A percentile compares a stretch with the other conserved stretches of the same genome.
These are phyloP conservation scores for Scenedesmus sp. DNA, from an alignment of 163 green algal genomes.

Conservation along the genomic window DNA sequence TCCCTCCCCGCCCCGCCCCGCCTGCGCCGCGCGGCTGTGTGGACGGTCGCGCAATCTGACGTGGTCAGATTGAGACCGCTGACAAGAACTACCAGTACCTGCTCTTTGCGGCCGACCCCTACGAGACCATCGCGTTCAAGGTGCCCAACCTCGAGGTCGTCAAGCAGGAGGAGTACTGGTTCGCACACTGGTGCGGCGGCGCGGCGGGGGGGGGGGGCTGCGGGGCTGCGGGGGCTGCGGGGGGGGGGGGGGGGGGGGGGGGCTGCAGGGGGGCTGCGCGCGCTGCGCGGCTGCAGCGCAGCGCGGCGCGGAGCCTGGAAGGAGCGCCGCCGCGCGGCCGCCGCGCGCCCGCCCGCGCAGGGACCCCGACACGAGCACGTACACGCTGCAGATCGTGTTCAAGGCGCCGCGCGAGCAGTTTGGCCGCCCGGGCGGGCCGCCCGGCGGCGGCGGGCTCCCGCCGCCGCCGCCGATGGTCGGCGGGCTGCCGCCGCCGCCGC, in stretches of 20 bases:
- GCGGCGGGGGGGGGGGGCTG: too few relatives aligned
- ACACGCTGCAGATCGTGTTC: slow-evolving; percentile 91
- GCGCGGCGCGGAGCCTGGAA: too few relatives aligned
- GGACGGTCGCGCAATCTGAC: too few relatives aligned
- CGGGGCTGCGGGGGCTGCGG: too few relatives aligned
- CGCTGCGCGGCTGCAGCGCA: too few relatives aligned
- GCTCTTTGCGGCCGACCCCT: slow-evolving; percentile 97
- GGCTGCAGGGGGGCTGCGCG: too few relatives aligned
- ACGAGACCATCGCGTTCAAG: slow-evolving; percentile 98
- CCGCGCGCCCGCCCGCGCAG: slow-evolving; percentile 48
- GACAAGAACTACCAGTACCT: slow-evolving; percentile 98
- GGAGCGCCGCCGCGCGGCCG: not conserved
- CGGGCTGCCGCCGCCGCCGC: slow-evolving; percentile 5
- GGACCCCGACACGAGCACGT: slow-evolving; percentile 90
- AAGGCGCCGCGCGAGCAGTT: slow-evolving; percentile 48
- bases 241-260: too few relatives aligned
- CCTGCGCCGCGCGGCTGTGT: too few relatives aligned
- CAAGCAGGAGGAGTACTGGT: slow-evolving; percentile 82
- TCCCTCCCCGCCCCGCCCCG: too few relatives aligned
- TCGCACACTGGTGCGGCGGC: slow-evolving; percentile 94
- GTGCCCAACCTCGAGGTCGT: slow-evolving; percentile 94
- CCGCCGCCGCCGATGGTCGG: slow-evolving; percentile 27
- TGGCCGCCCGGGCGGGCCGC: not conserved
- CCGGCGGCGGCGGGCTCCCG: slow-evolving; percentile 16
- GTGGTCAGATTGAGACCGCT: too few relatives aligned